phyloP scores from a whole-genome alignment of 169 alveolate genomes.

The Plasmodium coatneyi region DNA sequence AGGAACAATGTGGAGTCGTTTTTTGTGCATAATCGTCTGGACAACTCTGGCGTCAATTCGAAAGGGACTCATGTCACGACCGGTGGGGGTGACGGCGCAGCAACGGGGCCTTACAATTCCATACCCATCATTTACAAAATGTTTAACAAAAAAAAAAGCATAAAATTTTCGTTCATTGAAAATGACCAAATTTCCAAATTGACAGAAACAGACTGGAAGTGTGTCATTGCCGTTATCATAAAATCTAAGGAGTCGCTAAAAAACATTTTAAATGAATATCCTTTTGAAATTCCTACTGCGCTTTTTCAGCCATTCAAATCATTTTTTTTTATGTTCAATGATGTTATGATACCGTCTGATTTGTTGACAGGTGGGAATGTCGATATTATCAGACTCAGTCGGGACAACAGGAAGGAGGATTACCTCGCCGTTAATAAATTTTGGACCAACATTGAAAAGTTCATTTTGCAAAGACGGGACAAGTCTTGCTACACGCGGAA shows the following conservation, averaged over 20 bases:
- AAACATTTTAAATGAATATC: constrained; percentile 80
- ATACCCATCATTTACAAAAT: constrained; percentile 80
- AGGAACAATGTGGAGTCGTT: constrained; percentile 24
- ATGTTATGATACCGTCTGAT: constrained; percentile 39
- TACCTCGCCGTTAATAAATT: constrained; percentile 39
- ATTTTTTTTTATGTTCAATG: constrained; percentile 60
- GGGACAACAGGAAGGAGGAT: constrained; percentile 58
- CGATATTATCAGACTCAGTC: constrained; percentile 47
- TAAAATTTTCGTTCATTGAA: constrained; percentile 83
- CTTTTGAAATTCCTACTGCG: constrained; percentile 80
- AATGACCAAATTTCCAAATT: constrained; percentile 78
- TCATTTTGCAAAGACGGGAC: constrained; percentile 55
- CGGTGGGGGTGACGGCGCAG: not conserved
- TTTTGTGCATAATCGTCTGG: constrained; percentile 56
- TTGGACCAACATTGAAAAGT: constrained; percentile 49
- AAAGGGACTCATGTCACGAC: not conserved
- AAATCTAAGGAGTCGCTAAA: constrained; percentile 81
- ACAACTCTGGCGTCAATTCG: constrained; percentile 19
- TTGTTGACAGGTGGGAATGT: constrained; percentile 31
- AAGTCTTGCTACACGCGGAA: constrained; percentile 29
- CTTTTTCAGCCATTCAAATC: constrained; percentile 81
- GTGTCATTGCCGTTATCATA: constrained; percentile 83
- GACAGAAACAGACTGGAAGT: constrained; percentile 82
- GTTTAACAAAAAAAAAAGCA: constrained; percentile 68
- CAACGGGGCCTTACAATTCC: constrained; percentile 74